These are phyloP conservation scores for Pichia sp. DNA, from an alignment of 1,139 yeast genomes.

Conservation along the genomic window DNA sequence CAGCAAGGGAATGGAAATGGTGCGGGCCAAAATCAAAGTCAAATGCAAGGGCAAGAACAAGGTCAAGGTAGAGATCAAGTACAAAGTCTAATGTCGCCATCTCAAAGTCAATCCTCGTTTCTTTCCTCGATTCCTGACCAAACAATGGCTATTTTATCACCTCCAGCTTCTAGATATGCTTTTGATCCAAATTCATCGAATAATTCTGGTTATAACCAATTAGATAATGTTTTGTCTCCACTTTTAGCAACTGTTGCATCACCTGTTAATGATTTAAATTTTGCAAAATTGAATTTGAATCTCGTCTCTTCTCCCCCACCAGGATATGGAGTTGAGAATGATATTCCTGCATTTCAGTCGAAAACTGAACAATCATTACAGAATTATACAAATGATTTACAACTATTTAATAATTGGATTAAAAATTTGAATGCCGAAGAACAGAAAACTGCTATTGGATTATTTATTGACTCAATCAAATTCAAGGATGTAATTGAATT, in stretches of 20 bases:
- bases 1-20: neutral
- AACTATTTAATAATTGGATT: constrained; percentile 55
- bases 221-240: constrained; percentile 4
- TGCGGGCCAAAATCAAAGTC: neutral
- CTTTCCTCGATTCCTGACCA: neutral
- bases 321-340: constrained; percentile 24
- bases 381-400: constrained; percentile 41
- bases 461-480: constrained; percentile 45
- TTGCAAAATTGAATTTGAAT: constrained; percentile 3
- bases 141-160: constrained; percentile 30
- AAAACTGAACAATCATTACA: constrained; percentile 27
- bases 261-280: constrained; percentile 6
- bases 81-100: neutral
- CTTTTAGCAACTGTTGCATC: constrained; percentile 5
- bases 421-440: constrained; percentile 51
- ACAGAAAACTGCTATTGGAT: constrained; percentile 52
- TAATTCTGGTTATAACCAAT: constrained; percentile 12
- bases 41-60: constrained; percentile 23
- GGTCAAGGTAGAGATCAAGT: neutral
- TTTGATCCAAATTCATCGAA: constrained; percentile 25
- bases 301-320: constrained; percentile 8
- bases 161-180: constrained; percentile 35
- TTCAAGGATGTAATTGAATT: constrained; percentile 34
- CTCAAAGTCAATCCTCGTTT: neutral
- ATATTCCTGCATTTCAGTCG: constrained; percentile 31